Evolutionary conservation across 345 rosid genomes (phyloP), one percentile per base, ranked within the genome.

Genomic region (Geranium rotundifolium): DNA sequence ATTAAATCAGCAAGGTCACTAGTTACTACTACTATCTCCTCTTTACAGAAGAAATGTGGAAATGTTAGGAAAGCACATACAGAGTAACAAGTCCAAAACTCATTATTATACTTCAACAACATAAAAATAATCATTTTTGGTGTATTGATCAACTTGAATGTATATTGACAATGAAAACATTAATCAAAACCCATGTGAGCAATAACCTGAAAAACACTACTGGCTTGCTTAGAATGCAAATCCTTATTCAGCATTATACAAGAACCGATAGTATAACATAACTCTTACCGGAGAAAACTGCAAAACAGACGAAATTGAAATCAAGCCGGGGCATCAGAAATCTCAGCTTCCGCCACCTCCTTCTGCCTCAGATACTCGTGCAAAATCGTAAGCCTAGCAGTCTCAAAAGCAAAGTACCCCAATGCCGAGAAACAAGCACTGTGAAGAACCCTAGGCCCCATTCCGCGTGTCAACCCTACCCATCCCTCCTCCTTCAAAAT

Each of bases 371-470:
- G 71, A 73, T 83, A 87, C 68, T 76, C 88, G 68, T 81, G 79
- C 72, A 92, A 76, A 76, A 89, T 80, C 2, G 84, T 62, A 41
- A 87, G 82, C 81, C 95, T 82, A 0, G 96, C 93, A 5, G 97
- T 92, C 87, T 92, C 97, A 68, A 92, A 89, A 1, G 97, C 98
- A 74, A 87, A 87, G 79, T 92, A 92, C 6, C 97, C 96, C 15
- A 92, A 59, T 0, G 98, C 98, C 0, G 97, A 86, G 74, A 92
- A 89, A 65, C 95, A 83, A 46, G 98, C 97, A 67, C 98, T 92
- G 46, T 92, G 98, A 71, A 92, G 73, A 63, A 92, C 95, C 63
- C 96, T 73, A 7, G 97, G 96, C 8, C 90, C 96, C 83, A 89
- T 80, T 39, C 96, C 97, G 0, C 95, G 76, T 0, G 84, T 85